A percentile compares a stretch with the other conserved stretches of the same genome.
These are phyloP conservation scores for Entomophthora muscae DNA, from an alignment of 371 early-diverging fungal genomes.

Conservation along the genomic window DNA sequence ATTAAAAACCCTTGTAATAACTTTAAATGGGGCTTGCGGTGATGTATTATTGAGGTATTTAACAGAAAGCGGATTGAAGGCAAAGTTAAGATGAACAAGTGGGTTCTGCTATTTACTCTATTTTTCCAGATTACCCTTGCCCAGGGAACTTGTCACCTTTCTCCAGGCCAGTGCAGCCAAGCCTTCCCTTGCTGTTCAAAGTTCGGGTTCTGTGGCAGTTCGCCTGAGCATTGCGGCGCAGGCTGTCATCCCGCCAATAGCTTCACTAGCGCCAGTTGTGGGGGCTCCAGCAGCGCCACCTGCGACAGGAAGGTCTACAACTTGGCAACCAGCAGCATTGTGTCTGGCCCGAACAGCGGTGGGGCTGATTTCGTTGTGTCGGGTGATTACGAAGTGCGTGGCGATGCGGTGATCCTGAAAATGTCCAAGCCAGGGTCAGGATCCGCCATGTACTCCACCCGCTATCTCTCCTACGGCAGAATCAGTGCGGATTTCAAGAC, in stretches of 20 bases:
- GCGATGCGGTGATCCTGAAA: neutral
- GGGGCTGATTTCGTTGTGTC: slow-evolving; percentile 14
- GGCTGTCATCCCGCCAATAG: slow-evolving; percentile 32
- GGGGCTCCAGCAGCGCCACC: slow-evolving; percentile 26
- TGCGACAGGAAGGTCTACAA: slow-evolving; percentile 24
- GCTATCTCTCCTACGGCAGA: neutral
- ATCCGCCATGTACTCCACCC: neutral
- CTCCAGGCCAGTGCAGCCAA: slow-evolving; percentile 18
- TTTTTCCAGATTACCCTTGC: too few species aligned
- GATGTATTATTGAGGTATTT: too few species aligned
- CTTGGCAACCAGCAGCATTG: slow-evolving; percentile 14
- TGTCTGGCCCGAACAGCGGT: slow-evolving; percentile 21
- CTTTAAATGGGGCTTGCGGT: too few species aligned
- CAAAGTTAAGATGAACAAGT: too few species aligned
- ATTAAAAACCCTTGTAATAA: too few species aligned
- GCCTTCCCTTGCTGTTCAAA: slow-evolving; percentile 22
- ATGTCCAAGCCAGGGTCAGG: neutral
- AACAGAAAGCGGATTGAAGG: too few species aligned
- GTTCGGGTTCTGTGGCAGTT: slow-evolving; percentile 18
- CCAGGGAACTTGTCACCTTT: too few species aligned
- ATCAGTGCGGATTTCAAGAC: slow-evolving; percentile 7
- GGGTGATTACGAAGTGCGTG: slow-evolving; percentile 1
- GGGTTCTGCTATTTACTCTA: too few species aligned
- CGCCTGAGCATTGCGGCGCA: slow-evolving; percentile 20
- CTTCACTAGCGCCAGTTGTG: slow-evolving; percentile 12